Base-by-base conservation (phyloP, 768 basidiomycete species). In the Calvatia gigantea region DNA sequence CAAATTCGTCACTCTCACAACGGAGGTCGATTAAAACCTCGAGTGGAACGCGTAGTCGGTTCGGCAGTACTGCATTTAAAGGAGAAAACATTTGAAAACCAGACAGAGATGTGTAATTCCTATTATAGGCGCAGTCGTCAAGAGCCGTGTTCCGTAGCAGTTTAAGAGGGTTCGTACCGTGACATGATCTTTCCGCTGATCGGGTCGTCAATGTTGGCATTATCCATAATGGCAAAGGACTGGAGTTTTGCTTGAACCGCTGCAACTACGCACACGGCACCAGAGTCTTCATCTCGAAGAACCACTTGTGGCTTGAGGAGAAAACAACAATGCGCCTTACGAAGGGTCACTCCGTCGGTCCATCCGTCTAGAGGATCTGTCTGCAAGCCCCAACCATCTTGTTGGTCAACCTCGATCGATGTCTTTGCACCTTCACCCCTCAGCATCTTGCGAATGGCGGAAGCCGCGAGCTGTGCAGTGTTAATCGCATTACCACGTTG, bases 31-130 rank as follows among this genome's bases (percentile, higher is more conserved):
- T 83, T 49, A 95, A 70, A 38, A 94, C 89, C 70, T 98, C 95
- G 21, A 94, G 76, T n/a, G 95, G 95, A 25, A 98, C 84, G 53
- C 77, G 79, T 12, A 78, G 79, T 67, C 77, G 75, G 21, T 72
- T 73, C 5, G 72, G 73, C n/a, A 69, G 64, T 45, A 70, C 65
- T 9, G 67, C 59, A 28, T 70, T 64, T 1, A 77, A 75, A 0
- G 95, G 95, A 35, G 89, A 86, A 72, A 96, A 98, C 6, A 86
- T 83, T 69, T 98, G 95, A 29, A 98, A 76, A 1, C 91, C 91
- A 48, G 83, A 84, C 52, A 97, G 70, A 4, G 83, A 79, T 9
- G 84, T 85, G 61, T 89, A 93, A 44, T 84, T 94, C 70, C 93
- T 94, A 59, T 32, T 58, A 43, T 17, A n/a, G n/a, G n/a, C n/a